Base-by-base conservation (phyloP, 768 basidiomycete species). In the Boletus pseudo-olivaceus region DNA sequence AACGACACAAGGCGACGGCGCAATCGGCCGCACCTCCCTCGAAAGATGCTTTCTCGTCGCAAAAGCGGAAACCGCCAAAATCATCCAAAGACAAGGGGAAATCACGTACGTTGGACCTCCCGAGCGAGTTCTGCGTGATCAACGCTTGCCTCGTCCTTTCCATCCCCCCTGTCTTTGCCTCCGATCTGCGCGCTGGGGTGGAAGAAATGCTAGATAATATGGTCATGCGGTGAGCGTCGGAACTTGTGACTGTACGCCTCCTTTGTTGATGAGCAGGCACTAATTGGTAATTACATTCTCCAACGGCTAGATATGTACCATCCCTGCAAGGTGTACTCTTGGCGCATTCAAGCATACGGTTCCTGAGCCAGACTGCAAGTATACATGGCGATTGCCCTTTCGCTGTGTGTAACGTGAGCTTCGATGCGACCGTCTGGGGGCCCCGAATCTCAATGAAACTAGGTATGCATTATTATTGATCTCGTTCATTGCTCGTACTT, bases 171-270 rank as follows among this genome's bases (percentile, higher is more conserved):
- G 78, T 88, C 40, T 96, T 93, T 68, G 81, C 90, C 15, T 78
- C 74, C 40, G 82, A 88, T 70, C 81, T 87, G n/a, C 75, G 79
- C 10, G 75, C 71, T 38, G 95, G 95, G 7, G 90, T 83, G 17
- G 83, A 88, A 65, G 93, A 98, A 72, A 85, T 94, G 82, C 75
- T 98, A 17, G 93, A 98, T 70, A 90, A 90, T 8, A 88, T 97
- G 88, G 74, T 96, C 14, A 96, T 98, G 95, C 84, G 90, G 95
- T 94, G 65, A 62, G 81, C 72, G 20, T 47, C 23, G 47, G n/a
- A 43, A 50, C 38, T 33, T 38, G 44, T 56, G 55, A 56, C 55
- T 54, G 34, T 17, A 11, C 20, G 1, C 42, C 15, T 23, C 32
- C 30, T 52, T 43, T 27, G 32, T 45, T 39, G 48, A 51, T 41